Evolutionary conservation across 306 rosid genomes (phyloP).

Genomic region (Trifolium repens): DNA sequence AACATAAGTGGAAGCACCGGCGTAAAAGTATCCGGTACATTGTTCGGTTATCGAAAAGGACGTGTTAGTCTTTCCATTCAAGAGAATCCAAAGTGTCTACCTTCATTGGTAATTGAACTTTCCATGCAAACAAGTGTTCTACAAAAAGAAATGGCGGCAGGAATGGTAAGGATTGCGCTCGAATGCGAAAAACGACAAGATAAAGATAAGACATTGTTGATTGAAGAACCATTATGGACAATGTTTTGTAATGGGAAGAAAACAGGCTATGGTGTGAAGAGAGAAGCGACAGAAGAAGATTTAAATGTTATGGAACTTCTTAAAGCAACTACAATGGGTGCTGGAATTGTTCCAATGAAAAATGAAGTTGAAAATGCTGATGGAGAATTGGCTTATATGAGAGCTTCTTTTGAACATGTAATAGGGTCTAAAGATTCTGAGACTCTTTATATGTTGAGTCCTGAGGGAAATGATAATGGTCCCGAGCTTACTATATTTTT

Average conservation of each 20-base stretch:
- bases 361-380: conserved; percentile 54
- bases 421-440: conserved; percentile 79
- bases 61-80: conserved; percentile 75
- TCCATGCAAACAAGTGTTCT: conserved; percentile 67
- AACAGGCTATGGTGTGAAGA: conserved; percentile 67
- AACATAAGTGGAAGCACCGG: neutral
- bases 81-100: conserved; percentile 60
- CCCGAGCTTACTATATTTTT: conserved; percentile 86
- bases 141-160: conserved; percentile 71
- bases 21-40: conserved; percentile 57
- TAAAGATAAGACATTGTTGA: conserved; percentile 58
- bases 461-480: conserved; percentile 65
- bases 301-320: conserved; percentile 72
- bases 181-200: conserved; percentile 78
- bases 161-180: conserved; percentile 79
- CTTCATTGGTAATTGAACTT: conserved; percentile 60
- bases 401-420: conserved; percentile 71
- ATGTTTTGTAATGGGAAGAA: conserved; percentile 89
- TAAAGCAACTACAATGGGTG: conserved; percentile 78
- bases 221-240: conserved; percentile 71
- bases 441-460: conserved; percentile 84
- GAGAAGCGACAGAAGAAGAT: conserved; percentile 73
- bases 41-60: conserved; percentile 71
- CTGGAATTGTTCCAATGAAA: conserved; percentile 69
- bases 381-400: conserved; percentile 65